Percentiles rank a stretch among this genome's conserved stretches.
phyloP scores from a whole-genome alignment of 768 basidiomycete species.

The Agaricus blazei region DNA sequence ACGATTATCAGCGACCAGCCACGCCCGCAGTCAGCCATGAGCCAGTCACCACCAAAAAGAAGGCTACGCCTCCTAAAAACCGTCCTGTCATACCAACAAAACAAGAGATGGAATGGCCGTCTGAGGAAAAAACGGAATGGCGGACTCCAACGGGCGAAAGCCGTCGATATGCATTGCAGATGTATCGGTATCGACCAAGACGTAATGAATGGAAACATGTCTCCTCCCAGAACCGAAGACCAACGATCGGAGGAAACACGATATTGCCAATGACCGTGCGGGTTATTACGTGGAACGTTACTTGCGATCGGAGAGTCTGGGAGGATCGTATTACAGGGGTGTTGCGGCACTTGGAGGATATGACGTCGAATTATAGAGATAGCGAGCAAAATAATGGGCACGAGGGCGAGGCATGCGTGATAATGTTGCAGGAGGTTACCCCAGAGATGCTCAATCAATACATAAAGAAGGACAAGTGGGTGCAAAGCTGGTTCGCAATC shows the following conservation, averaged over 20 bases:
- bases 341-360: slow-evolving; percentile 50
- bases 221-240: slow-evolving; percentile 22
- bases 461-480: slow-evolving; percentile 57
- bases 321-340: slow-evolving; percentile 41
- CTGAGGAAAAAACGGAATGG: not conserved
- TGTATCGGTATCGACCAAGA: slow-evolving; percentile 35
- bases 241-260: slow-evolving; percentile 21
- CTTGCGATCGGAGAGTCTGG: slow-evolving; percentile 33
- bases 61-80: not conserved
- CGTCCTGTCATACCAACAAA: slow-evolving; percentile 8
- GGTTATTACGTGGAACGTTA: slow-evolving; percentile 72
- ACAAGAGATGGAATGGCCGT: not conserved
- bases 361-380: slow-evolving; percentile 31
- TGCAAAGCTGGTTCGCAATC: slow-evolving; percentile 53
- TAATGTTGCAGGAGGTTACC: slow-evolving; percentile 69
- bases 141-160: slow-evolving; percentile 22
- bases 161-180: slow-evolving; percentile 21
- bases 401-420: slow-evolving; percentile 42
- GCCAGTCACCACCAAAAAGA: too few relatives aligned
- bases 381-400: slow-evolving; percentile 12
- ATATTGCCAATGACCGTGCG: slow-evolving; percentile 39
- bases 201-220: slow-evolving; percentile 44
- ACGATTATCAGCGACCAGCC: too few relatives aligned
- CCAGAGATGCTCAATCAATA: slow-evolving; percentile 30
- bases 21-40: too few relatives aligned